phyloP scores from a whole-genome alignment of 2,329 filamentous ascomycete species.

The Plenodomus tracheiphilus region DNA sequence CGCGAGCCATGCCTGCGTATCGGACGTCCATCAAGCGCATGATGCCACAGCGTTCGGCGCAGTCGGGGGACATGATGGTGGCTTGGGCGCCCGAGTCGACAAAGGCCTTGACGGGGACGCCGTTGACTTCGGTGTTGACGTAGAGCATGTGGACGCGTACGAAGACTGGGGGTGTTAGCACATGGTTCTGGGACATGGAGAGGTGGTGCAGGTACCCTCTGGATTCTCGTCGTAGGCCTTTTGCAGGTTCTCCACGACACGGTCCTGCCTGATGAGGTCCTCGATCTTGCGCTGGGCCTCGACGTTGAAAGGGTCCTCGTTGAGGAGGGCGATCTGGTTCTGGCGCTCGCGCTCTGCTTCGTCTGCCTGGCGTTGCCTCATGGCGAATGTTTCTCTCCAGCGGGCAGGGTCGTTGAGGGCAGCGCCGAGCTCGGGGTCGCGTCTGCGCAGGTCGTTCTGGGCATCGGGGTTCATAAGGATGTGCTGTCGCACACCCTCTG shows the following conservation, averaged over 20 bases:
- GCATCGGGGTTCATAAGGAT: conserved; percentile 77
- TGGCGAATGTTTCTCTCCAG: conserved; percentile 73
- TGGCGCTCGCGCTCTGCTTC: conserved; percentile 76
- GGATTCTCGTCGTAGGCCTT: conserved; percentile 97
- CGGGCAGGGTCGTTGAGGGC: conserved; percentile 74
- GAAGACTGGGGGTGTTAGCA: conserved; percentile 66
- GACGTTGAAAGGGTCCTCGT: conserved; percentile 91
- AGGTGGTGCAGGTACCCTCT: conserved; percentile 68
- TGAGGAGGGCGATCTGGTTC: conserved; percentile 80
- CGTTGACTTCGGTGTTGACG: conserved; percentile 93
- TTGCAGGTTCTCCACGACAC: conserved; percentile 92
- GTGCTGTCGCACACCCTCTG: conserved; percentile 80
- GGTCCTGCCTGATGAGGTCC: conserved; percentile 94
- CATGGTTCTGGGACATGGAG: neutral
- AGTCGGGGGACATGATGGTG: conserved; percentile 96
- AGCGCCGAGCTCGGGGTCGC: conserved; percentile 75
- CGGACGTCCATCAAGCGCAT: conserved; percentile 93
- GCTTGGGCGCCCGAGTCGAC: conserved; percentile 97
- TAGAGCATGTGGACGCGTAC: conserved; percentile 95
- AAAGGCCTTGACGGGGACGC: conserved; percentile 87
- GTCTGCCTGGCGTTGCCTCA: conserved; percentile 70
- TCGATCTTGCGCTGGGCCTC: conserved; percentile 92
- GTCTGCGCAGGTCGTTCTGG: conserved; percentile 69
- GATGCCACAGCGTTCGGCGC: conserved; percentile 89
- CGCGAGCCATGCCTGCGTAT: conserved; percentile 88